Base-by-base conservation (phyloP, 2,329 filamentous ascomycete genomes). In the Tolypocladium pustulatum region DNA sequence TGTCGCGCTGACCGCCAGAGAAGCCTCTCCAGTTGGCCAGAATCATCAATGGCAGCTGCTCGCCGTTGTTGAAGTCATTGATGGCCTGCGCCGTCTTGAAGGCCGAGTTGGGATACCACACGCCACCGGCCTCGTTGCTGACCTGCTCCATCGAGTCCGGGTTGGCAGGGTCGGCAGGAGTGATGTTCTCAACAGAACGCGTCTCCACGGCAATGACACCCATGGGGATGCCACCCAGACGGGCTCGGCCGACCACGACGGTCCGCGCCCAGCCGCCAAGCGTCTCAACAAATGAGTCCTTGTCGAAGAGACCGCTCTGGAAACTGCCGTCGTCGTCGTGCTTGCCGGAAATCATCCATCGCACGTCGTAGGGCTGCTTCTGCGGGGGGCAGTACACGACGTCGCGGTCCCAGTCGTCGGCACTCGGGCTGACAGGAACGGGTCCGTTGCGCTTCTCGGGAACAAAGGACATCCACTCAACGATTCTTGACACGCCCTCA, bases 21-120 rank as follows among this genome's bases (percentile, higher is more conserved):
- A 99, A 99, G 81, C 94, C 94, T 86, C 94, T 88, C 94, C 94
- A 99, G 83, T 99, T 99, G 77, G 94, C 94, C 64, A 99, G 86
- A 72, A 99, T 99, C 91, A 99, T 97, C 65, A 99, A 80, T 59
- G 94, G 94, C 70, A 99, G 82, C 79, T 99, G 94, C 78, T 99
- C 94, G 73, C 94, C 94, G 65, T 96, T 86, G 85, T 99, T 99
- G 85, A 99, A 99, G 80, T 99, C 94, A 69, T 89, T 91, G 78
- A 99, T 96, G 59, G 94, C 94, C 76, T 99, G 94, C 3, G 94
- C 94, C 62, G 94, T 99, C 89, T 99, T 99, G 87, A 93, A 99
- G 30, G 94, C 94, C 13, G 93, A 97, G 84, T 99, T 99, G 71
- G 94, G 94, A 79, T 97, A 99, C 94, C 94, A 99, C 34, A 99